Conservation (phyloP, 1,284 basidiomycete species). For the Butyriboletus appendiculatus region DNA sequence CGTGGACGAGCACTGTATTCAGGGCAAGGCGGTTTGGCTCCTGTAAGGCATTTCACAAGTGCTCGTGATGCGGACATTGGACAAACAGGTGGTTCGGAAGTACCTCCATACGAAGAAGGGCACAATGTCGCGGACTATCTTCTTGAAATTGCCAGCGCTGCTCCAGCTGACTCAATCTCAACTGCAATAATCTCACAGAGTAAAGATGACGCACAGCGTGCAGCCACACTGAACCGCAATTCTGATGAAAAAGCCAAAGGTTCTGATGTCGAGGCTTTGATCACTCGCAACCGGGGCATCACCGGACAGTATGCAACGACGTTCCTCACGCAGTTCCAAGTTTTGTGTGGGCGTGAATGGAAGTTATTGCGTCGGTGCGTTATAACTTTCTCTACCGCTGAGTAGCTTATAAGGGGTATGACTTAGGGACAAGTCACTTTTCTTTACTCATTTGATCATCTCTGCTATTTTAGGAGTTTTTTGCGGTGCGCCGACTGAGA, state of each 20-base stretch:
- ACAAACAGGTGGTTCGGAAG: conserved; percentile 35
- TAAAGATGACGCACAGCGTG: conserved; percentile 21
- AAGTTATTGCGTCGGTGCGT: conserved; percentile 70
- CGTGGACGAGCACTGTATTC: conserved; percentile 80
- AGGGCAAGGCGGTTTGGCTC: conserved; percentile 69
- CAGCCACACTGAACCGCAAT: not conserved
- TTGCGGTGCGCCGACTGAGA: conserved; percentile 50
- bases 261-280: conserved; percentile 26
- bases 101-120: conserved; percentile 56
- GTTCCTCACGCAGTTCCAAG: conserved; percentile 85
- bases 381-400: not conserved
- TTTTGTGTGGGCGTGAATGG: conserved; percentile 80
- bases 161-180: conserved; percentile 47
- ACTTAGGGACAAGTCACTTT: conserved; percentile 74
- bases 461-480: conserved; percentile 78
- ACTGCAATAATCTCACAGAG: not conserved
- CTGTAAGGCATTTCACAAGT: conserved; percentile 62
- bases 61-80: conserved; percentile 38
- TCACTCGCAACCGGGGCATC: conserved; percentile 10
- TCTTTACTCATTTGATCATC: conserved; percentile 74
- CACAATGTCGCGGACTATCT: conserved; percentile 92
- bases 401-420: not conserved
- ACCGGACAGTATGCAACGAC: conserved; percentile 57
- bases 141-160: conserved; percentile 78
- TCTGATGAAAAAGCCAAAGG: conserved; percentile 17